A percentile compares a stretch with the other conserved stretches of the same genome.
Evolutionary conservation across 495 filamentous ascomycete species (phyloP).

Genomic region (Entonaema liquescens): DNA sequence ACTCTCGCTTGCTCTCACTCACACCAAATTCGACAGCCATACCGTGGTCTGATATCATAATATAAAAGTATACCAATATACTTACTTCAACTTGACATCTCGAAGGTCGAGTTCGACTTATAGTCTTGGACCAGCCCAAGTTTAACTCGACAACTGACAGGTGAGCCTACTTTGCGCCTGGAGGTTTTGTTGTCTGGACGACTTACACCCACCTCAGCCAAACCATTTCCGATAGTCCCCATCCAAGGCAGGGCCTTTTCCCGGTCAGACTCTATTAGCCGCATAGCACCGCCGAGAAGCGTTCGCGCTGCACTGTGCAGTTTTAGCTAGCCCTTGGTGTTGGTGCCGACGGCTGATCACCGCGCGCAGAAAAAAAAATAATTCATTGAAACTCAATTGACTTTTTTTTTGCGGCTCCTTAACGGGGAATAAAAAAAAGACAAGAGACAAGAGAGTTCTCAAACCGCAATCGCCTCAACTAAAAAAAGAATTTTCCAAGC

Average conservation of each 20-base stretch:
- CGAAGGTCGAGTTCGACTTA: constrained; percentile 7
- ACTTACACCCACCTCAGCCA: constrained; percentile 42
- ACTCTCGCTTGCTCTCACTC: constrained; percentile 17
- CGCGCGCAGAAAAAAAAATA: constrained; percentile 22
- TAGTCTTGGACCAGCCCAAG: constrained; percentile 16
- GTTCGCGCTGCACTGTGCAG: constrained; percentile 36
- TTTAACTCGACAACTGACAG: constrained; percentile 20
- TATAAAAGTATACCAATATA: constrained; percentile 19
- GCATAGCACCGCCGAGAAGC: constrained; percentile 43
- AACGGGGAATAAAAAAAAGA: constrained; percentile 30
- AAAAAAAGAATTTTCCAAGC: constrained; percentile 41
- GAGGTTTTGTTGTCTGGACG: constrained; percentile 26
- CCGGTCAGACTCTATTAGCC: constrained; percentile 43
- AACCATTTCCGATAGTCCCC: constrained; percentile 37
- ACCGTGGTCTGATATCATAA: constrained; percentile 13
- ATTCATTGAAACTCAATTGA: constrained; percentile 40
- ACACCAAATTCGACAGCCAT: constrained; percentile 16
- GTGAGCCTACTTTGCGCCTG: constrained; percentile 22
- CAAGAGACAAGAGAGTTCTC: constrained; percentile 27
- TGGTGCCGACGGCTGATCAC: constrained; percentile 40
- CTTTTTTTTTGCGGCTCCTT: constrained; percentile 40
- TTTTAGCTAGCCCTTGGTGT: constrained; percentile 32
- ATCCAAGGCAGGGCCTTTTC: constrained; percentile 42
- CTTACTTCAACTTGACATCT: neutral
- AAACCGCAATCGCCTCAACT: constrained; percentile 41